Base-by-base conservation (phyloP, 768 basidiomycete species). In the Calocybe gangraenosa region DNA sequence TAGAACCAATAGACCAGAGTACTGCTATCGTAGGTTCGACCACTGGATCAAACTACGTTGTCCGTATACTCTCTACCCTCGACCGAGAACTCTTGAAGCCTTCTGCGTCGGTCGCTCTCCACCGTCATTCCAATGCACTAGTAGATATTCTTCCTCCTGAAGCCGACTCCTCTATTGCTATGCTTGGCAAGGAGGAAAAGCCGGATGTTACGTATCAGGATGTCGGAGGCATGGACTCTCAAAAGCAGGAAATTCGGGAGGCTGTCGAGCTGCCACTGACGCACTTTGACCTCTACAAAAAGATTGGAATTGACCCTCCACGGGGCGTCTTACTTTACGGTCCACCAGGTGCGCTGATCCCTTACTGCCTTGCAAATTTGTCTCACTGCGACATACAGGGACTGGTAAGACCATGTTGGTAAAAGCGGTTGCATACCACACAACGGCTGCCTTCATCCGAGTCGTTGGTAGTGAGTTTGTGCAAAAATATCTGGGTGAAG, bases 321-420 rank as follows among this genome's bases (percentile, higher is more conserved):
- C 79, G 96, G 19, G 96, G 96, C 68, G 96, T 99, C 2, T 68
- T 99, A 44, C 76, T 99, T 11, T 97, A 96, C 59, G 96, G 96
- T 1, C 96, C 96, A 25, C 96, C 96, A 59, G 95, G 94, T 88
- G 58, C 39, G 75, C 56, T 11, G 20, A 9, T 22, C 5, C 11
- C 11, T 40, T 3, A 35, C 34, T 35, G 22, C 17, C 33, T 3
- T 13, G 28, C 14, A 31, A 44, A 9, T 5, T 10, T 19, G 32
- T 25, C 23, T 34, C 1, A 21, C 25, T 3, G 19, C 15, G 23
- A 9, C 18, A 38, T 14, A 37, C 42, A 93, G 95, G 96, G 50
- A 99, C 96, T 2, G 96, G 96, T 21, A 96, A 96, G 65, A 96
- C 92, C 0, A 97, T 99, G 94, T 73, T 99, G 51, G 96, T 98